Evolutionary conservation across 352 stramenopile genomes (phyloP).

Genomic region (Globisporangium alternatum): DNA sequence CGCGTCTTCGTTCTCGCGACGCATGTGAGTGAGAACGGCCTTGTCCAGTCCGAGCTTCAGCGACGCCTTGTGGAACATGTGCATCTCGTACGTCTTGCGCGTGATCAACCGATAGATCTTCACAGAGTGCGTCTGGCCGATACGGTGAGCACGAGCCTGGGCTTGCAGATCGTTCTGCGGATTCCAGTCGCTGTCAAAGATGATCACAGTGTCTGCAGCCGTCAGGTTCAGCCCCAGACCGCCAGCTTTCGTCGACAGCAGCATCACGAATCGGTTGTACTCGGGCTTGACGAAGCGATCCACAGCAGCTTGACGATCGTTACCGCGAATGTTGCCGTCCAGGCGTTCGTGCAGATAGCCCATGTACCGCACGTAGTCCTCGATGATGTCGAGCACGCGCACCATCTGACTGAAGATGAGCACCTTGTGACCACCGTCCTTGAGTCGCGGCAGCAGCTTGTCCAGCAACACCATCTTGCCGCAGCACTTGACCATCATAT

Average conservation of each 20-base stretch:
- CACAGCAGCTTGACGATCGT: slow-evolving; percentile 83
- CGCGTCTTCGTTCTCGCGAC: slow-evolving; percentile 81
- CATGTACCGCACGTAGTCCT: slow-evolving; percentile 96
- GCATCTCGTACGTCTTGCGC: slow-evolving; percentile 93
- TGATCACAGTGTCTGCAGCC: slow-evolving; percentile 95
- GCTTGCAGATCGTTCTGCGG: slow-evolving; percentile 97
- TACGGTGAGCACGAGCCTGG: slow-evolving; percentile 88
- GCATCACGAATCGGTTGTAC: slow-evolving; percentile 96
- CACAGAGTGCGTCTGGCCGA: slow-evolving; percentile 89
- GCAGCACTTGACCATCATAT: slow-evolving; percentile 96
- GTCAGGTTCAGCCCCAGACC: slow-evolving; percentile 93
- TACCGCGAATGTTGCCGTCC: slow-evolving; percentile 95
- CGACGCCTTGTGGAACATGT: slow-evolving; percentile 94
- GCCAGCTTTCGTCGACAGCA: slow-evolving; percentile 97
- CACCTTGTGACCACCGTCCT: slow-evolving; percentile 96
- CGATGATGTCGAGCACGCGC: slow-evolving; percentile 99
- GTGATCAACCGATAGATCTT: slow-evolving; percentile 90
- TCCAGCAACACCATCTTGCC: slow-evolving; percentile 99
- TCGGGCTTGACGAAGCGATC: slow-evolving; percentile 89
- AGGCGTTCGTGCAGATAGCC: slow-evolving; percentile 96
- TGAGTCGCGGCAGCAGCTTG: slow-evolving; percentile 97
- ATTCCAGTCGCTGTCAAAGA: slow-evolving; percentile 99
- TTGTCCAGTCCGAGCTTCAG: slow-evolving; percentile 93
- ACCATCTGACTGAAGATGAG: slow-evolving; percentile 99
- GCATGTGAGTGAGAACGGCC: slow-evolving; percentile 90